phyloP scores from a whole-genome alignment of 2,329 filamentous ascomycete species.

The Nectriaceae sp. region DNA sequence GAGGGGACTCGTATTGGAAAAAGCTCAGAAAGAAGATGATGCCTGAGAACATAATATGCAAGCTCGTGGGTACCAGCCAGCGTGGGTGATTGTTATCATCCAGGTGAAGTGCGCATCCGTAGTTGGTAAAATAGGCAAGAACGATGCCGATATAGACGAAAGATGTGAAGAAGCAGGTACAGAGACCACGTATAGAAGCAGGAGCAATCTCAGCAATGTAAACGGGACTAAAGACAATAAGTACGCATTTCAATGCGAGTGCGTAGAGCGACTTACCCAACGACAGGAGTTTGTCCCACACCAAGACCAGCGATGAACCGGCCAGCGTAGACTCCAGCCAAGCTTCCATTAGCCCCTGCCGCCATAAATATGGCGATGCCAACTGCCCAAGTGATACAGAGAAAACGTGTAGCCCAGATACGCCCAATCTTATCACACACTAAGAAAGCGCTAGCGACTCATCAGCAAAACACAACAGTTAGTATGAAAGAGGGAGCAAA shows the following conservation, averaged over 20 bases:
- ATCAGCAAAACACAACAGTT: not conserved
- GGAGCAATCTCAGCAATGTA: constrained; percentile 68
- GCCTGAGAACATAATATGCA: constrained; percentile 58
- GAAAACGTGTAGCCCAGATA: constrained; percentile 52
- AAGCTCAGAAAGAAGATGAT: constrained; percentile 1
- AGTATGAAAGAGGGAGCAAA: not conserved
- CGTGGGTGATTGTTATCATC: constrained; percentile 30
- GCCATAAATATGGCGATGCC: constrained; percentile 50
- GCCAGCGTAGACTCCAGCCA: constrained; percentile 54
- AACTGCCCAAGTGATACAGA: constrained; percentile 50
- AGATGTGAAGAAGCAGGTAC: constrained; percentile 48
- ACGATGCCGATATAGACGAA: constrained; percentile 24
- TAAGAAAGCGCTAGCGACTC: constrained; percentile 43
- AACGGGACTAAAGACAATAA: too few species aligned
- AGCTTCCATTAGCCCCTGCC: constrained; percentile 39
- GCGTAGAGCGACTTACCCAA: too few species aligned
- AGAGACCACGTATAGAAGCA: constrained; percentile 64
- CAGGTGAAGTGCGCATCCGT: constrained; percentile 48
- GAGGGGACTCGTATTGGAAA: constrained; percentile 59
- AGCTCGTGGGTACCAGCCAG: constrained; percentile 58
- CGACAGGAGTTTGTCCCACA: constrained; percentile 57
- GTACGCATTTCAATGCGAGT: too few species aligned
- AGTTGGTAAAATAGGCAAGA: constrained; percentile 66
- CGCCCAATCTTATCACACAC: constrained; percentile 52
- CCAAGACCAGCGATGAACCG: constrained; percentile 57